Evolutionary conservation across 1,139 yeast species (phyloP).

Genomic region (Pneumocystis carinii): DNA sequence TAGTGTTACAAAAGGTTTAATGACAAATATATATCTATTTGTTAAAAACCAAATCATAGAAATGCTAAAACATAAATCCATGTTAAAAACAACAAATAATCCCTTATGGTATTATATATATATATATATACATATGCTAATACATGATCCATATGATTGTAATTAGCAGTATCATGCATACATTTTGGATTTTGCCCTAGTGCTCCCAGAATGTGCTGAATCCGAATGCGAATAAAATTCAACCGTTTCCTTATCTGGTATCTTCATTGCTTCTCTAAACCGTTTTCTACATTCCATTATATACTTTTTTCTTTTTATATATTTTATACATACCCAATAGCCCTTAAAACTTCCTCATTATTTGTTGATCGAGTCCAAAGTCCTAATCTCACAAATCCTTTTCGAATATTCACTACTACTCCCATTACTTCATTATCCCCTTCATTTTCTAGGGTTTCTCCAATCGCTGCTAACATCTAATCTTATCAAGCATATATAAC

Average conservation of each 20-base stretch:
- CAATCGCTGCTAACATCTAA: constrained; percentile 67
- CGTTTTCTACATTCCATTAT: constrained; percentile 13
- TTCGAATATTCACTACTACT: constrained; percentile 78
- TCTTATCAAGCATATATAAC: background rate
- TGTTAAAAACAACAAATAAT: constrained; percentile 3
- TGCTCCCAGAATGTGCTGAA: constrained; percentile 16
- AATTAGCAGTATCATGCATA: background rate
- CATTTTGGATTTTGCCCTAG: constrained; percentile 16
- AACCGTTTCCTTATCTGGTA: constrained; percentile 51
- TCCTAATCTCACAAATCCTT: constrained; percentile 69
- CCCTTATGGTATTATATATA: background rate
- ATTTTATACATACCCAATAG: constrained; percentile 37
- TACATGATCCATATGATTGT: background rate
- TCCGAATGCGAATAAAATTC: constrained; percentile 55
- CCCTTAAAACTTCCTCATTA: constrained; percentile 34
- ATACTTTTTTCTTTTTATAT: background rate
- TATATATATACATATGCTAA: background rate
- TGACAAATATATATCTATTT: background rate
- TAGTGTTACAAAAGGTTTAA: background rate
- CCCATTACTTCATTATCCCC: constrained; percentile 70
- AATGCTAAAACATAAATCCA: no score
- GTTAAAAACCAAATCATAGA: constrained; percentile 1
- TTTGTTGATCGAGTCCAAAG: constrained; percentile 84
- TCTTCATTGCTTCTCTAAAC: constrained; percentile 64
- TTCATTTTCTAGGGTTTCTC: constrained; percentile 68